Evolutionary conservation across 331 rosid species (phyloP).

Genomic region (Quercus tomentella): DNA sequence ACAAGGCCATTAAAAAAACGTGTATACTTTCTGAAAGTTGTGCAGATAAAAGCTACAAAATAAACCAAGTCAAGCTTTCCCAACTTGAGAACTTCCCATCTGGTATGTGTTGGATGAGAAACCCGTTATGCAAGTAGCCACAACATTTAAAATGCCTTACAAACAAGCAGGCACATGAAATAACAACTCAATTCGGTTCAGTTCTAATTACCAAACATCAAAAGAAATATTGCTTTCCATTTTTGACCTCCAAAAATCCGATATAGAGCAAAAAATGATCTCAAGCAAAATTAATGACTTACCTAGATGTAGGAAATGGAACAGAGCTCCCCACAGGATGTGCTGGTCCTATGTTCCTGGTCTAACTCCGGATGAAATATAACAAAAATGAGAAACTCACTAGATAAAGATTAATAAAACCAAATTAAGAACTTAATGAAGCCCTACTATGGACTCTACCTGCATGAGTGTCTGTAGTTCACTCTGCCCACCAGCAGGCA

Average conservation of each 20-base stretch:
- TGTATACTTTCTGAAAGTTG: neutral
- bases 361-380: conserved; percentile 37
- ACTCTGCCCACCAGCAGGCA: conserved; percentile 53
- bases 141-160: neutral
- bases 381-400: conserved; percentile 26
- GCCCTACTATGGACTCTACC: conserved; percentile 35
- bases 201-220: neutral
- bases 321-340: conserved; percentile 53
- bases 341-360: conserved; percentile 42
- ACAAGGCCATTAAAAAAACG: neutral
- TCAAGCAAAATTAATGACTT: conserved; percentile 22
- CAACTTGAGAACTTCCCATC: neutral
- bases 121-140: neutral
- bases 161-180: neutral
- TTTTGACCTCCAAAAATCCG: conserved; percentile 3
- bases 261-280: neutral
- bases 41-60: neutral
- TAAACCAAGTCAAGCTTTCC: neutral
- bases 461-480: conserved; percentile 55
- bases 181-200: neutral
- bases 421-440: conserved; percentile 8
- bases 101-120: neutral
- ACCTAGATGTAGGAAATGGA: conserved; percentile 74
- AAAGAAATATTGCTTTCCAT: conserved; percentile 4
- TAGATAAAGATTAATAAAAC: conserved; percentile 8